phyloP scores from a whole-genome alignment of 2,329 filamentous ascomycete species.

The Reticulascus tulasneorum region DNA sequence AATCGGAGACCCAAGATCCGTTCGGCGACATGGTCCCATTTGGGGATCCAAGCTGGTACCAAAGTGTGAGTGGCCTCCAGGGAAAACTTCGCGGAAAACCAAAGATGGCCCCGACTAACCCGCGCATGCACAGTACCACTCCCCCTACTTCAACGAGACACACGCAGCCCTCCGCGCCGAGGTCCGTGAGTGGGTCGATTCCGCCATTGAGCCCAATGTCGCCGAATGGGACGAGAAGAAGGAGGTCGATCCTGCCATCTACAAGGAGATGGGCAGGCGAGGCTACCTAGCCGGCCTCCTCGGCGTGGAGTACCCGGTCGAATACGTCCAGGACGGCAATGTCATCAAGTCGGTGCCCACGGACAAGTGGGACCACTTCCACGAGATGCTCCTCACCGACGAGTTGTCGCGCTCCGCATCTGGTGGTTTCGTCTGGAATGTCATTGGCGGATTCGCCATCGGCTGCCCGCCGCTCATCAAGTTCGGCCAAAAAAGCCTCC shows the following conservation, averaged over 20 bases:
- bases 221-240: conserved; percentile 97
- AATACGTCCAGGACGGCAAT: conserved; percentile 69
- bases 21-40: conserved; percentile 88
- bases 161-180: conserved; percentile 89
- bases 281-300: conserved; percentile 92
- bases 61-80: conserved; percentile 62
- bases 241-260: conserved; percentile 81
- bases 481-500: conserved; percentile 80
- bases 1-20: conserved; percentile 72
- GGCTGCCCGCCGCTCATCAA: conserved; percentile 88
- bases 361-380: conserved; percentile 97
- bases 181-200: conserved; percentile 87
- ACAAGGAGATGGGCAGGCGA: conserved; percentile 90
- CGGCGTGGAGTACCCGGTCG: conserved; percentile 73
- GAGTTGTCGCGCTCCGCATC: conserved; percentile 86
- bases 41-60: conserved; percentile 91
- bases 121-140: conserved; percentile 71
- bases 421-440: conserved; percentile 94
- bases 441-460: conserved; percentile 95
- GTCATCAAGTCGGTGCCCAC: conserved; percentile 72
- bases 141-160: conserved; percentile 92
- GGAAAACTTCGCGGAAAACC: not conserved
- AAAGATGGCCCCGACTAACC: too few species aligned
- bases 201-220: conserved; percentile 84
- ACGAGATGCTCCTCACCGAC: conserved; percentile 93